Conservation (phyloP, 805 yeast species). For the Yamadazyma endophytica region DNA sequence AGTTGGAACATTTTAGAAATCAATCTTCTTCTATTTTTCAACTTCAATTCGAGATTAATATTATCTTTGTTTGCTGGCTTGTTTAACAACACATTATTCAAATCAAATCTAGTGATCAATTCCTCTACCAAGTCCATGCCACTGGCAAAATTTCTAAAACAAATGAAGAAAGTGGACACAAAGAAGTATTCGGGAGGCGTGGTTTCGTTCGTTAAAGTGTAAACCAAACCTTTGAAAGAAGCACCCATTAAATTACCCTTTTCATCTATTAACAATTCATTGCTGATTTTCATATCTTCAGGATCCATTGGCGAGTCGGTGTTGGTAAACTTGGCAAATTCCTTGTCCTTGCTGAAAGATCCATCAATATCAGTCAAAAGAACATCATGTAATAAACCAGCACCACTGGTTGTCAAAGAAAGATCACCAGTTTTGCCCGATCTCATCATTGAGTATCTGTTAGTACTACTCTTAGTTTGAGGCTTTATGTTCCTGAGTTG, state of each 20-base stretch:
- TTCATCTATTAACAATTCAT: slow-evolving; percentile 50
- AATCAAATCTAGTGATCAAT: slow-evolving; percentile 62
- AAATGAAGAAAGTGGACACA: slow-evolving; percentile 69
- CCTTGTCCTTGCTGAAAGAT: slow-evolving; percentile 30
- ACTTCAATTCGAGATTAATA: slow-evolving; percentile 24
- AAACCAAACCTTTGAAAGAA: slow-evolving; percentile 65
- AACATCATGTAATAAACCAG: slow-evolving; percentile 37
- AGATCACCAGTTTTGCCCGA: slow-evolving; percentile 49
- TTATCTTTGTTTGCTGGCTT: slow-evolving; percentile 10
- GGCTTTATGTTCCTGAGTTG: slow-evolving; percentile 16
- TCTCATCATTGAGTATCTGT: slow-evolving; percentile 48
- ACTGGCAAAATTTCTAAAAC: slow-evolving; percentile 67
- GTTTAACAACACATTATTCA: slow-evolving; percentile 26
- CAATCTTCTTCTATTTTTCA: slow-evolving; percentile 60
- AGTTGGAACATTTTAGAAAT: slow-evolving; percentile 66
- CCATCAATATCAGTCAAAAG: slow-evolving; percentile 23
- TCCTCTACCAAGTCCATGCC: slow-evolving; percentile 66
- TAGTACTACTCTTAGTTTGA: slow-evolving; percentile 18
- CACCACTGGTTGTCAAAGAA: slow-evolving; percentile 45
- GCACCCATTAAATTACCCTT: slow-evolving; percentile 60
- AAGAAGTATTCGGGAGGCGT: slow-evolving; percentile 64
- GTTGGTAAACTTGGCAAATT: slow-evolving; percentile 30
- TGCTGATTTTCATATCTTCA: slow-evolving; percentile 13
- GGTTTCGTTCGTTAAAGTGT: slow-evolving; percentile 61
- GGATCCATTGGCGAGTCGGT: slow-evolving; percentile 9